Base-by-base conservation (phyloP, 352 stramenopile genomes). In the Plasmopara muralis region DNA sequence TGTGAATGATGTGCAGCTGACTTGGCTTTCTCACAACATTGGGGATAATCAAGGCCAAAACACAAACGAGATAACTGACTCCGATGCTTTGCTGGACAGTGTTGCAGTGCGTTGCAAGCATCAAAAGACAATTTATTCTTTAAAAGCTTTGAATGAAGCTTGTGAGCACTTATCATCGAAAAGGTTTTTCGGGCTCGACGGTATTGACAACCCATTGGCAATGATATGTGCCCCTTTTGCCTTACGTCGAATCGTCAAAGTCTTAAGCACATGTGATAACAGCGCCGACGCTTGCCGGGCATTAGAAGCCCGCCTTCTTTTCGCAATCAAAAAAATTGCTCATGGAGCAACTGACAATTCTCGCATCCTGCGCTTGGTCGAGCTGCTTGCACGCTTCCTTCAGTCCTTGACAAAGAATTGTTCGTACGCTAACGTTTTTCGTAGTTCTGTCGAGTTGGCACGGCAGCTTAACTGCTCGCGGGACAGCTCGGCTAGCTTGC, bases 281-380 rank as follows among this genome's bases (percentile, higher is more conserved):
- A 34, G 35, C 5, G 55, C 18, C 20, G 20, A 25, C 20, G 15
- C 35, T 12, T 68, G 56, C 14, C 39, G 63, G 13, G 66, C 82
- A n/a, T 72, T 64, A 39, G 55, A 74, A 0, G 74, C 83, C 0
- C 76, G 64, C 0, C 43, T 91, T 35, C 45, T 85, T 16, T 85
- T 87, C 39, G 58, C 68, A 6, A 52, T 91, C 54, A 77, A 91
- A 18, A 85, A 81, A 30, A 60, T 91, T 33, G 52, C 71, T 8
- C 54, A 50, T 34, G 52, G 53, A 45, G 9, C 43, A 38, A 13
- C 14, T 38, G 35, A 40, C n/a, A 64, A 64, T 15, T 34, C 43
- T 12, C 31, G 43, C 18, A 35, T 46, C 9, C 25, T 49, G 8
- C 35, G 31, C 1, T 71, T 56, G 9, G 54, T 74, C 2, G 62